These are phyloP conservation scores for Neostapfia colusana DNA, from an alignment of 176 grass and related monocot genomes.

Conservation along the genomic window DNA sequence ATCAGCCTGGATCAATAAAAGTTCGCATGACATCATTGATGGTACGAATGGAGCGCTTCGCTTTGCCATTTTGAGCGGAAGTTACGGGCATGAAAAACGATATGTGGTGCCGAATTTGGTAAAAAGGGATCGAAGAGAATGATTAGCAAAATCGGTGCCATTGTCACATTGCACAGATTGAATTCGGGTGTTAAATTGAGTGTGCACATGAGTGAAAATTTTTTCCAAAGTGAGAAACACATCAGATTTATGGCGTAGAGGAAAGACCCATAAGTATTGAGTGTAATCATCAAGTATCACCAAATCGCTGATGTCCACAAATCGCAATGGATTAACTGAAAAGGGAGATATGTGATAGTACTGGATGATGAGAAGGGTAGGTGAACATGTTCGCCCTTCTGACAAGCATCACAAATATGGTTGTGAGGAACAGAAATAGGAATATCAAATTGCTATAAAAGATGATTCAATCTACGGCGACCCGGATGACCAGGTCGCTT, in stretches of 20 bases:
- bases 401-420: not conserved
- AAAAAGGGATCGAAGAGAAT: too few relatives aligned
- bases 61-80: too few relatives aligned
- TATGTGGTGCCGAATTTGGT: too few relatives aligned
- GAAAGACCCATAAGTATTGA: not conserved
- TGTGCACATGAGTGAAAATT: not conserved
- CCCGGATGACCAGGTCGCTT: not conserved
- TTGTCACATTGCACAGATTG: not conserved
- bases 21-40: too few relatives aligned
- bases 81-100: too few relatives aligned
- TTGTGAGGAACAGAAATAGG: accelerated
- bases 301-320: not conserved
- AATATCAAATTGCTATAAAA: not conserved
- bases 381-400: not conserved
- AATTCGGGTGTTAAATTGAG: not conserved
- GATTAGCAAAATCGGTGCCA: not conserved
- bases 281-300: not conserved
- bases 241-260: not conserved
- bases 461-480: not conserved
- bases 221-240: accelerated
- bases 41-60: too few relatives aligned
- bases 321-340: not conserved
- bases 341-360: not conserved
- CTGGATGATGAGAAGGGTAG: not conserved
- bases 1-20: too few relatives aligned